Percentiles rank a stretch among this genome's conserved stretches.
These are phyloP conservation scores for Thermochaetoides thermophila DNA, from an alignment of 495 filamentous ascomycete species.

Conservation along the genomic window DNA sequence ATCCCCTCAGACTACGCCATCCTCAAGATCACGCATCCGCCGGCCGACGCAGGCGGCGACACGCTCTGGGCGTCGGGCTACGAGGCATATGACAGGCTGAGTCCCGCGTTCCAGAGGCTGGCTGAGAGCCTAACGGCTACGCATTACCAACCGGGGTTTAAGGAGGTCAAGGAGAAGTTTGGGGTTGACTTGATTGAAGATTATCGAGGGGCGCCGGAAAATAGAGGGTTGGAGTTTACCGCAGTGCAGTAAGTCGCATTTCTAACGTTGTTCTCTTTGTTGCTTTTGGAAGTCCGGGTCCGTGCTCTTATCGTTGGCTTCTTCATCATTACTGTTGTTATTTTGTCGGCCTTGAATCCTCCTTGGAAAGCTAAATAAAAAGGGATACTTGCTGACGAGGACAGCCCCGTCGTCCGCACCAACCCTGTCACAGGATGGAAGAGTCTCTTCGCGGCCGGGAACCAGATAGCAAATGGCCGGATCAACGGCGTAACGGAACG, in stretches of 20 bases:
- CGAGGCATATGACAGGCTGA: constrained; percentile 65
- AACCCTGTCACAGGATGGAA: constrained; percentile 78
- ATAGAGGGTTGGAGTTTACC: too few relatives aligned
- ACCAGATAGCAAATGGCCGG: constrained; percentile 19
- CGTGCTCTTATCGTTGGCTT: too few relatives aligned
- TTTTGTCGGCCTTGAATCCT: too few relatives aligned
- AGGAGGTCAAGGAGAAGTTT: too few relatives aligned
- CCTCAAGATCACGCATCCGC: constrained; percentile 40
- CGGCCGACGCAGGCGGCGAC: constrained; percentile 61
- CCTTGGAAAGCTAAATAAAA: too few relatives aligned
- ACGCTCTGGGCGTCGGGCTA: constrained; percentile 67
- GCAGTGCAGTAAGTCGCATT: too few relatives aligned
- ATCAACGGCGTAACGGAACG: constrained; percentile 54
- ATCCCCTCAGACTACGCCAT: constrained; percentile 51
- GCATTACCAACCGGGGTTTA: constrained; percentile 47
- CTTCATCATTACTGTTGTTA: too few relatives aligned
- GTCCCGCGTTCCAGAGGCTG: constrained; percentile 46
- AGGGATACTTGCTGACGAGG: too few relatives aligned
- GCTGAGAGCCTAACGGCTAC: constrained; percentile 54
- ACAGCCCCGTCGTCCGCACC: constrained; percentile 62
- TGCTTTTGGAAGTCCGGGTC: too few relatives aligned
- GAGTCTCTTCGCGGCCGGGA: constrained; percentile 49
- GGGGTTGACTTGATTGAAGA: too few relatives aligned
- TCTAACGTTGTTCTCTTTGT: too few relatives aligned
- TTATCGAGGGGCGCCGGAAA: too few relatives aligned